Conservation (phyloP, 371 early-diverging fungal genomes). For the Lichtheimia corymbifera region DNA sequence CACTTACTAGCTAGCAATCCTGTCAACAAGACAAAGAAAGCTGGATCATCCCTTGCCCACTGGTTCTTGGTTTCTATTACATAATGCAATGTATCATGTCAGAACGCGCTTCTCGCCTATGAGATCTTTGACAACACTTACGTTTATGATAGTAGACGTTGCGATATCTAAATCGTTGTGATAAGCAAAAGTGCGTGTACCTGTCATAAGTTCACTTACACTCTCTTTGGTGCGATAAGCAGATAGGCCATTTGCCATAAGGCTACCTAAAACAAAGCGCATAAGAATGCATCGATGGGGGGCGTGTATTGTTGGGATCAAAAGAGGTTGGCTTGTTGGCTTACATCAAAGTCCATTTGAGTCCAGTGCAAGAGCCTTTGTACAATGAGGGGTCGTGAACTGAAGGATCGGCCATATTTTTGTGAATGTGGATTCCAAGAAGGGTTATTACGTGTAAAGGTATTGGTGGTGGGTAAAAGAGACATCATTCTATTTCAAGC, state of each 20-base stretch:
- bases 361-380: too few relatives aligned
- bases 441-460: constrained; percentile 10
- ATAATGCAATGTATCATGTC: neutral
- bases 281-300: neutral
- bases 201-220: constrained; percentile 54
- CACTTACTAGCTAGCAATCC: constrained; percentile 55
- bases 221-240: constrained; percentile 81
- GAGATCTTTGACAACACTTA: constrained; percentile 29
- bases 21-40: constrained; percentile 74
- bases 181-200: neutral
- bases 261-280: constrained; percentile 63
- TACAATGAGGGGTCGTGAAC: too few relatives aligned
- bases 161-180: constrained; percentile 59
- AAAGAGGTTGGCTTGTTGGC: too few relatives aligned
- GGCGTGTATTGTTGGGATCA: neutral
- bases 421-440: constrained; percentile 7
- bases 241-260: constrained; percentile 92
- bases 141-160: constrained; percentile 94
- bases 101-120: too few relatives aligned
- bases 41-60: constrained; percentile 94
- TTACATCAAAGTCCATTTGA: constrained; percentile 56
- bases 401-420: too few relatives aligned
- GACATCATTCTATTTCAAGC: neutral
- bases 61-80: constrained; percentile 88
- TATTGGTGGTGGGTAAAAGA: constrained; percentile 22